A percentile compares a stretch with the other conserved stretches of the same genome.
Conservation (phyloP, 371 early-diverging fungal genomes). For the Mucor velutinosus region DNA sequence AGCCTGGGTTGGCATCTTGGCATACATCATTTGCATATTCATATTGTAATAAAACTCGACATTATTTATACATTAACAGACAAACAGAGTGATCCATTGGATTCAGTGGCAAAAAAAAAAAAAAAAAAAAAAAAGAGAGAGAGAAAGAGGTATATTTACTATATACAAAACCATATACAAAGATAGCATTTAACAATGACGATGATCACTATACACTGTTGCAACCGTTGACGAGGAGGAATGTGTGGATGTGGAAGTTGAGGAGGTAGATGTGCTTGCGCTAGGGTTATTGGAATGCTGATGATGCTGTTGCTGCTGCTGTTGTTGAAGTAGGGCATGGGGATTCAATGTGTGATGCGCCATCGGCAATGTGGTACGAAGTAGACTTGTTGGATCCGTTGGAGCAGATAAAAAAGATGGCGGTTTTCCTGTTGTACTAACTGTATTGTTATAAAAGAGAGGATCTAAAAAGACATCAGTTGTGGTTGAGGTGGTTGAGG, state of each 20-base stretch:
- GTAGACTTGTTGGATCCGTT: slow-evolving; percentile 1
- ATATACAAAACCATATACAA: background rate
- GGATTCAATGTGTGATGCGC: slow-evolving; percentile 7
- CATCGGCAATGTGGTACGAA: slow-evolving; percentile 2
- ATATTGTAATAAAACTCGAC: slow-evolving; percentile 14
- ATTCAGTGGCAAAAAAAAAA: background rate
- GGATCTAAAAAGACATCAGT: background rate
- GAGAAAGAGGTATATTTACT: background rate
- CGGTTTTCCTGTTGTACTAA: background rate
- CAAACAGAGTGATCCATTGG: too few relatives aligned
- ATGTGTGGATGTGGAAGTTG: background rate
- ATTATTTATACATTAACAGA: background rate
- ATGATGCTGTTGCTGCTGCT: background rate
- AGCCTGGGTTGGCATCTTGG: slow-evolving; percentile 16
- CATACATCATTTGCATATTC: slow-evolving; percentile 29
- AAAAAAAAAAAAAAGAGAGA: slow-evolving; percentile 10
- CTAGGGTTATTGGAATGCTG: background rate
- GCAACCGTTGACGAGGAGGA: background rate
- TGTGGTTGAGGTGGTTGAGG: background rate
- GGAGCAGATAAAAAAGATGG: slow-evolving; percentile 3
- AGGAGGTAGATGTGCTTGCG: background rate
- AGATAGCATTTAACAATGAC: background rate
- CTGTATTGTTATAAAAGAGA: background rate
- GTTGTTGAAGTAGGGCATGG: slow-evolving; percentile 10
- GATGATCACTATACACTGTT: background rate